Base-by-base conservation (phyloP, 176 grass and related monocot species). In the Oryza australiensis region DNA sequence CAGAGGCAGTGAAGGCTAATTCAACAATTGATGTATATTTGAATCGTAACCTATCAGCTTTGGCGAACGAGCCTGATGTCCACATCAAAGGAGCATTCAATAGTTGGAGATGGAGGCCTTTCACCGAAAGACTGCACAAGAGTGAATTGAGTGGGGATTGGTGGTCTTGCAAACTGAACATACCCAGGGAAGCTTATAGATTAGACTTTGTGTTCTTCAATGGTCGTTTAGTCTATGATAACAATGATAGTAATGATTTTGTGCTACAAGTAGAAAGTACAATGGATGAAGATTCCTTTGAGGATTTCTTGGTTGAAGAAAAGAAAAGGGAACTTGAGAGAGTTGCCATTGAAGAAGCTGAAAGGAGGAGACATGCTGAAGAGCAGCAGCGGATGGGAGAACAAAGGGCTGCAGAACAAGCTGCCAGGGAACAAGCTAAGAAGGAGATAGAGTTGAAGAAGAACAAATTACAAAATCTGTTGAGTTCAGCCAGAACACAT, bases 141-240 rank as follows among this genome's bases (percentile, higher is more conserved):
- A 88, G 92, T 15, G 86, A 94, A 53, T 72, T 94, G 38, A 63
- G 63, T 64, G 90, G 90, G 62, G 90, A 70, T 78, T 98, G 92
- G 95, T 98, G 92, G 92, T 89, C 53, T 68, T 98, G 92, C 75
- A 91, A 91, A 91, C 83, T 98, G 34, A 77, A 82, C 59, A 94
- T 98, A 65, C 92, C 90, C 60, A 93, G 93, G 64, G 76, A 94
- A 68, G 92, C 95, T 67, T 98, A 88, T 62, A 86, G 72, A 93
- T 81, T 98, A 24, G 90, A 98, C 64, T 98, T 94, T 82, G 95
- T 98, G 30, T 98, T 98, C 68, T 94, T 94, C 49, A 90, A 94
- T 4, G 88, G 95, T 2, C 86, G 24, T 10, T 72, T 75, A 22
- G 60, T 91, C 34, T 98, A 98, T 72, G 95, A 98, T 80, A 98